Evolutionary conservation across 768 basidiomycete genomes (phyloP).

Genomic region (Pisolithus orientalis): DNA sequence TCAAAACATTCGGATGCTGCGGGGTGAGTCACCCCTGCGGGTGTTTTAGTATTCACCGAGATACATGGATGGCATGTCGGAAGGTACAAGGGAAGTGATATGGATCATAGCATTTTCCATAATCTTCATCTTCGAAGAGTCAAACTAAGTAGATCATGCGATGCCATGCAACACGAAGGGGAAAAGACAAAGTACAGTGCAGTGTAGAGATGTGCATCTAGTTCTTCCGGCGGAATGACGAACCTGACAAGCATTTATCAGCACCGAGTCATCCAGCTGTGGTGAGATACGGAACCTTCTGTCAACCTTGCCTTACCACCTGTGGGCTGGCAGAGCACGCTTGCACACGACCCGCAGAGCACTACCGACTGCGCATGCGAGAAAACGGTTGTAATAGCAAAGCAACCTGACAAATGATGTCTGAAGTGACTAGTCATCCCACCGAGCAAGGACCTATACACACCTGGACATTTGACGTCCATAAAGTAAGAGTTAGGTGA

Average conservation of each 20-base stretch:
- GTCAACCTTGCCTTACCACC: slow-evolving; percentile 98
- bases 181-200: background rate
- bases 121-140: background rate
- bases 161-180: background rate
- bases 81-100: background rate
- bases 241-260: slow-evolving; percentile 48
- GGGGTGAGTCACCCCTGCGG: background rate
- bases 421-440: background rate
- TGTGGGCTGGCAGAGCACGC: slow-evolving; percentile 94
- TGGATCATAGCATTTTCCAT: background rate
- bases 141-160: background rate
- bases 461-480: slow-evolving; percentile 99
- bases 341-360: slow-evolving; percentile 86
- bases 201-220: slow-evolving; percentile 28
- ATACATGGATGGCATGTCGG: background rate
- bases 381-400: slow-evolving; percentile 95
- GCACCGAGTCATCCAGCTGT: background rate
- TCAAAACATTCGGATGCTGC: background rate
- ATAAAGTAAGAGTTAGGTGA: slow-evolving; percentile 99
- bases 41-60: background rate
- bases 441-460: slow-evolving; percentile 19
- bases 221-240: slow-evolving; percentile 97
- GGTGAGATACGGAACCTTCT: slow-evolving; percentile 70
- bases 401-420: slow-evolving; percentile 59
- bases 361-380: slow-evolving; percentile 99